Percentiles rank a stretch among this genome's conserved stretches.
These are phyloP conservation scores for Sorghum bicolor DNA, from an alignment of 176 grass and related monocot genomes.

Conservation along the genomic window DNA sequence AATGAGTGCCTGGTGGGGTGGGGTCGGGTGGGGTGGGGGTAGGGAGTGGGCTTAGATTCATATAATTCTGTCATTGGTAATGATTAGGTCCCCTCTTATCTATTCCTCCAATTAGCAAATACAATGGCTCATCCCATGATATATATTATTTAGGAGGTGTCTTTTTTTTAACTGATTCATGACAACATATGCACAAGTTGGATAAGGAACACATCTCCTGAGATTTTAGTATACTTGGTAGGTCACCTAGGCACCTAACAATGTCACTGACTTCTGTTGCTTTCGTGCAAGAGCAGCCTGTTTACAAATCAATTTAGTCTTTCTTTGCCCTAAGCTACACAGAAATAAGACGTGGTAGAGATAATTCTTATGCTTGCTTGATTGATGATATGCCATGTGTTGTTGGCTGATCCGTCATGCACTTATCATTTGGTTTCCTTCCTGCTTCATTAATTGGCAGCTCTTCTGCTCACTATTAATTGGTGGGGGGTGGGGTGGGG, in stretches of 20 bases:
- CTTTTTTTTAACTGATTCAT: neutral
- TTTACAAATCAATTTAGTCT: conserved; percentile 13
- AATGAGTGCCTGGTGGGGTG: neutral
- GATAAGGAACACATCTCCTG: conserved; percentile 24
- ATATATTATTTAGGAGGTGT: neutral
- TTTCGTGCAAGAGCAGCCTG: conserved; percentile 14
- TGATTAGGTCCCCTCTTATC: neutral
- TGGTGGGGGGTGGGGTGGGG: neutral
- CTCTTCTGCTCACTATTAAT: neutral
- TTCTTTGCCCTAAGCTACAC: neutral
- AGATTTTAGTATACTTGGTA: conserved; percentile 36
- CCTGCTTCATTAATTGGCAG: neutral
- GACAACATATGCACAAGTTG: conserved; percentile 20
- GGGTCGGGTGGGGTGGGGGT: too few species aligned
- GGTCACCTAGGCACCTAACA: conserved; percentile 50
- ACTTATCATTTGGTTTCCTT: neutral
- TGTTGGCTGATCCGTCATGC: neutral
- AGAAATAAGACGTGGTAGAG: neutral
- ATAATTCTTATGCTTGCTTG: neutral
- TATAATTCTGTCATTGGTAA: neutral
- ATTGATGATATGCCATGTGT: neutral
- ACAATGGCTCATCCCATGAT: neutral
- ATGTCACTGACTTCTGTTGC: conserved; percentile 1
- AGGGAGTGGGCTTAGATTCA: neutral
- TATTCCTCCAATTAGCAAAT: conserved; percentile 1